Base-by-base conservation (phyloP, 768 basidiomycete genomes). In the Mycena polygramma region DNA sequence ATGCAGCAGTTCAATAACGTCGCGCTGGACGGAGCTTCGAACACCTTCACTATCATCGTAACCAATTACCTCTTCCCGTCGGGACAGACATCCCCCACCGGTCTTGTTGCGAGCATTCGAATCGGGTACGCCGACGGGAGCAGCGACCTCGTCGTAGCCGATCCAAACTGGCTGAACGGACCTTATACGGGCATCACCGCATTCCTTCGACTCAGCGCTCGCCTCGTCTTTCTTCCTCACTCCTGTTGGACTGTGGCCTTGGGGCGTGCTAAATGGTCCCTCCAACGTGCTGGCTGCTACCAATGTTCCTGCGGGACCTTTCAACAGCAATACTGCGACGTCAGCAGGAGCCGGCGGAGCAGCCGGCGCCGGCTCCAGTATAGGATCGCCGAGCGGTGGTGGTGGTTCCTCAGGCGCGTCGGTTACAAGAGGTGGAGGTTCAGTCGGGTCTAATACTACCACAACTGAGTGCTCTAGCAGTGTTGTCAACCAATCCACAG, bases 121-220 rank as follows among this genome's bases (percentile, higher is more conserved):
- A 30, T 72, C 19, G 5, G 14, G 10, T 61, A 71, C 20, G 8
- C 52, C 14, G 66, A 72, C 26, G 70, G 66, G 6, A 57, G 22
- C 17, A 64, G 60, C 43, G 53, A 67, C n/a, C 14, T 64, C 22
- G 49, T 72, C n/a, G 41, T 39, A 30, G 64, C 70, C 1, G 66
- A 72, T n/a, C n/a, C 66, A 19, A 39, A 46, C 22, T 72, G 70
- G 70, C 52, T 68, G 11, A 48, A 57, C n/a, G 53, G 59, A 7
- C 35, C 57, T 19, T 49, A 49, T 14, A 24, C 48, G 7, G 17
- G 22, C 48, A 24, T n/a, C 57, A 9, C 57, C 2, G 37, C 55
- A 20, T 70, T 70, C 39, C 58, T 70, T 58, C 6, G 69, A 70
- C 46, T 46, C 63, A 15, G 43, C 30, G 35, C 59, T 70, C 14